Conservation (phyloP, 768 basidiomycete species). For the Leccinum boreale region DNA sequence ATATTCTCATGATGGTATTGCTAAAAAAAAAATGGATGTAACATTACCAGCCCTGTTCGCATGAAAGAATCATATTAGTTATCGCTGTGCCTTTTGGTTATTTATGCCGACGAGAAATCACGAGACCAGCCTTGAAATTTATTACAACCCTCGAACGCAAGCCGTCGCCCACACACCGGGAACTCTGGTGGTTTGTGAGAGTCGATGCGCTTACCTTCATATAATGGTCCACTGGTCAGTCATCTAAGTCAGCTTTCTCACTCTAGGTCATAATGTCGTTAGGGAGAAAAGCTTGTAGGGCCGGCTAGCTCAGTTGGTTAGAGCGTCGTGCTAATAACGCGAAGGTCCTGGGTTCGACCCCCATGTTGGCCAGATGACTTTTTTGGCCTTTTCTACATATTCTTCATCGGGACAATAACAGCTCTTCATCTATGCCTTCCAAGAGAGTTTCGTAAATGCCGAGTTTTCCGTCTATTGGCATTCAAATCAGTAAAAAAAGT, state of each 20-base stretch:
- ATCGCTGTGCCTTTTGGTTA: too few species aligned
- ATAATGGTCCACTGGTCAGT: too few species aligned
- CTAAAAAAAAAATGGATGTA: neutral
- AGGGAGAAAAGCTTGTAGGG: neutral
- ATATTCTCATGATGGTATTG: neutral
- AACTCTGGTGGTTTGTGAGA: too few species aligned
- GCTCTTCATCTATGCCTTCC: neutral
- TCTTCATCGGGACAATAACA: neutral
- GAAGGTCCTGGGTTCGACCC: constrained; percentile 74
- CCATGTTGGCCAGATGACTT: constrained; percentile 54
- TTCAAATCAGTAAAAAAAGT: too few species aligned
- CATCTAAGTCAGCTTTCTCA: neutral
- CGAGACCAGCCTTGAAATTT: too few species aligned
- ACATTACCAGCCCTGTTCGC: neutral
- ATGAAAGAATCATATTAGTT: neutral
- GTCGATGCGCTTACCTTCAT: too few species aligned
- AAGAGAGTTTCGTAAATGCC: neutral
- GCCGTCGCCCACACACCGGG: too few species aligned
- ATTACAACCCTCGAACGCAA: too few species aligned
- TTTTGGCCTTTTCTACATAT: neutral
- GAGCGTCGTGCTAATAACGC: constrained; percentile 35
- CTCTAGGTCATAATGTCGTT: neutral
- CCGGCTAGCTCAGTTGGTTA: constrained; percentile 35
- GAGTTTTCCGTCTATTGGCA: neutral
- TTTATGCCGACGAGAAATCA: too few species aligned